phyloP scores from a whole-genome alignment of 2,329 filamentous ascomycete species.

The Aureobasidium uvarum region DNA sequence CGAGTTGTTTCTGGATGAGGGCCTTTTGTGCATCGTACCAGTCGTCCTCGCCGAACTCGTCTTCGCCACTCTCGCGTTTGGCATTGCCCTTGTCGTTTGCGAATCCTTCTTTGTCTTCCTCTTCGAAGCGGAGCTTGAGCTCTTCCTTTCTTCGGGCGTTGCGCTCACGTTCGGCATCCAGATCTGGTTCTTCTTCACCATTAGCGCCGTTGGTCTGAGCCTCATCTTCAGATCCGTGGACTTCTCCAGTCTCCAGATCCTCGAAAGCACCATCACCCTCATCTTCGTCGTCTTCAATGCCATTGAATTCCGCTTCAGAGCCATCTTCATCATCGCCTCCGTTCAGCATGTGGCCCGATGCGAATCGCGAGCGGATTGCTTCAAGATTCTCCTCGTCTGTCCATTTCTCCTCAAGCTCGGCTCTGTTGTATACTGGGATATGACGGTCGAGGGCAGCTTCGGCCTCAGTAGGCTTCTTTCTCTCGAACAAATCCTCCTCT shows the following conservation, averaged over 20 bases:
- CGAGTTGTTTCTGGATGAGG: conserved; percentile 87
- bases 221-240: conserved; percentile 43
- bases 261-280: conserved; percentile 81
- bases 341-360: conserved; percentile 60
- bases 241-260: conserved; percentile 77
- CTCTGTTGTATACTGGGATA: conserved; percentile 77
- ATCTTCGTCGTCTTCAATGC: conserved; percentile 55
- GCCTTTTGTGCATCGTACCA: conserved; percentile 99
- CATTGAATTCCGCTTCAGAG: conserved; percentile 52
- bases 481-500: conserved; percentile 64
- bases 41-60: conserved; percentile 92
- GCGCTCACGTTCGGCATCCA: conserved; percentile 86
- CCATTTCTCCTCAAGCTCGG: conserved; percentile 82
- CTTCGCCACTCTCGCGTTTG: conserved; percentile 66
- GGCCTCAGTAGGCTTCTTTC: conserved; percentile 51
- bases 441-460: conserved; percentile 67
- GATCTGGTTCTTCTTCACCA: conserved; percentile 50
- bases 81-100: conserved; percentile 83
- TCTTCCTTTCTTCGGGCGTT: conserved; percentile 95
- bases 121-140: conserved; percentile 88
- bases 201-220: conserved; percentile 43
- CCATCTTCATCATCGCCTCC: conserved; percentile 53
- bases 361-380: conserved; percentile 70
- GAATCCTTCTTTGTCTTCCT: conserved; percentile 96
- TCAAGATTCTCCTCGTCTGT: conserved; percentile 74